A percentile compares a stretch with the other conserved stretches of the same genome.
Conservation (phyloP, 164 flowering plant species). For the Chloranthus sessilifolius region DNA sequence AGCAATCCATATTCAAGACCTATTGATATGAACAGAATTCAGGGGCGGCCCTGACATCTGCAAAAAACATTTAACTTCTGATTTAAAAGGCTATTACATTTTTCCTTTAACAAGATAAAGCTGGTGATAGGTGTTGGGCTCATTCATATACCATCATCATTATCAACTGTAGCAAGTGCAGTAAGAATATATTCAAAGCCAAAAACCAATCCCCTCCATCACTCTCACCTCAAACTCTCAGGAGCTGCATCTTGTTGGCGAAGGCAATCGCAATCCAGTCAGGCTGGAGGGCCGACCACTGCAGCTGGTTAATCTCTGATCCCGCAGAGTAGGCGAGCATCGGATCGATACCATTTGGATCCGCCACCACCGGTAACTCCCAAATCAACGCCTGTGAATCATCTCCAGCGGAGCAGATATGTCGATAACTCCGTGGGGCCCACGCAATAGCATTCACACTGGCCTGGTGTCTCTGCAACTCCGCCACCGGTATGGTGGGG, state of each 20-base stretch:
- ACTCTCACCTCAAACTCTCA: constrained; percentile 56
- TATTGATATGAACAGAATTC: no score
- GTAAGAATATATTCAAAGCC: no score
- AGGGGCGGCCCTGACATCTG: no score
- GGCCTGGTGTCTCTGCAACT: constrained; percentile 68
- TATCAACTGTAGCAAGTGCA: no score
- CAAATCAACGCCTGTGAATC: constrained; percentile 81
- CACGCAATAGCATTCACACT: constrained; percentile 84
- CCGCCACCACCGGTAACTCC: constrained; percentile 76
- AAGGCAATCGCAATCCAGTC: constrained; percentile 86
- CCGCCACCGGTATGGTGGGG: constrained; percentile 75
- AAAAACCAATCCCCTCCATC: not conserved
- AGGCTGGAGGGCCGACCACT: constrained; percentile 75
- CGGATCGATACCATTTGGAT: constrained; percentile 76
- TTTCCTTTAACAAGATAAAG: no score
- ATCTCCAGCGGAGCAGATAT: constrained; percentile 79
- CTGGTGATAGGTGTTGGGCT: no score
- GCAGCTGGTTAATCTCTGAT: constrained; percentile 76
- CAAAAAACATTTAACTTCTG: no score
- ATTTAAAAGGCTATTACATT: no score
- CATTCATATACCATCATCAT: no score
- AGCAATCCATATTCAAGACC: no score
- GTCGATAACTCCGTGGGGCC: constrained; percentile 73
- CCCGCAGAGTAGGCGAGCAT: constrained; percentile 58
- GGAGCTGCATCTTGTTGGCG: constrained; percentile 67